Percentiles rank a stretch among this genome's conserved stretches.
Evolutionary conservation across 139 green algal genomes (phyloP).

Genomic region (Coccomyxa sp.): DNA sequence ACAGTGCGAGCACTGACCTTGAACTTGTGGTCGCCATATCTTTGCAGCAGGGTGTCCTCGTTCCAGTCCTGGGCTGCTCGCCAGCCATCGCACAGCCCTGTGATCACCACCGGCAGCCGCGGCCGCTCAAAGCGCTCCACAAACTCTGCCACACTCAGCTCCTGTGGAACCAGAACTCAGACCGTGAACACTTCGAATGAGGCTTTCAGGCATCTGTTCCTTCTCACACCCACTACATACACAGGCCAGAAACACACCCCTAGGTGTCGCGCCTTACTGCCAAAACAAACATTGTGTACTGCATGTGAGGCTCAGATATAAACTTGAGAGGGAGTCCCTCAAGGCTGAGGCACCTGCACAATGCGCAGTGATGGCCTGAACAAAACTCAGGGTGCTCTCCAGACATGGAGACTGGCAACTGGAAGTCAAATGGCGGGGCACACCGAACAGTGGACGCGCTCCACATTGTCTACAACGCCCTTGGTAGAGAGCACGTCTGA

Average conservation of each 20-base stretch:
- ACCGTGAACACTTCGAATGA: background rate
- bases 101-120: constrained; percentile 66
- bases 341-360: too few species aligned
- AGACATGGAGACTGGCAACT: too few species aligned
- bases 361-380: too few species aligned
- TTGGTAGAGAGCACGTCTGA: constrained; percentile 31
- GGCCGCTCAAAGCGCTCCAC: constrained; percentile 60
- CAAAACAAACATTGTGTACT: too few species aligned
- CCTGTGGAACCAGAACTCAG: constrained; percentile 22
- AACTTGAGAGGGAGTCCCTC: too few species aligned
- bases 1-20: constrained; percentile 49
- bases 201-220: background rate
- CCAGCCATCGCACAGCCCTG: constrained; percentile 61
- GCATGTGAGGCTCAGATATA: too few species aligned
- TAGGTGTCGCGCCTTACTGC: too few species aligned
- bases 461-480: constrained; percentile 47
- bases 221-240: background rate
- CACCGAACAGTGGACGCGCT: constrained; percentile 37
- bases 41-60: constrained; percentile 30
- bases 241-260: background rate
- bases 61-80: constrained; percentile 40
- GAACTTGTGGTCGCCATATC: constrained; percentile 69
- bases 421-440: background rate
- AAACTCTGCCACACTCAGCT: constrained; percentile 62
- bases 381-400: too few species aligned